Evolutionary conservation across 2,329 filamentous ascomycete species (phyloP).

Genomic region (Trichoderma gracile): DNA sequence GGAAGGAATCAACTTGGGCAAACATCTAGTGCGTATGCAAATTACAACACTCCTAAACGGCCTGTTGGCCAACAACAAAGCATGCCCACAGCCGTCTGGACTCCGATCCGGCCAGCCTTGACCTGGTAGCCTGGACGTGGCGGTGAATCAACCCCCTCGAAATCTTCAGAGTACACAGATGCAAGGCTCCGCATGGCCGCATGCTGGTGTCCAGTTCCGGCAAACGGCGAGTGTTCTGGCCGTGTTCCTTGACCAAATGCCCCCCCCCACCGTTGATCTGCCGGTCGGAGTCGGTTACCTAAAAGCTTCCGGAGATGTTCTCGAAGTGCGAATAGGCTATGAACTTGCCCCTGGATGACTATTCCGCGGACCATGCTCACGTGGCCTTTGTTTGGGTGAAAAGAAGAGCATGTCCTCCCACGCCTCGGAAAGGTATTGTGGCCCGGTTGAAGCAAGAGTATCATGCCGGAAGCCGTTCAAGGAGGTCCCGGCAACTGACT

Average conservation of each 20-base stretch:
- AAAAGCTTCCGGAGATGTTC: neutral
- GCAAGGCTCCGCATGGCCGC: constrained; percentile 17
- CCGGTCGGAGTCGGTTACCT: neutral
- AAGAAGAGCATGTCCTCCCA: neutral
- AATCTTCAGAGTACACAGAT: neutral
- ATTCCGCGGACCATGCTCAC: neutral
- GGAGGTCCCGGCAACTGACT: constrained; percentile 30
- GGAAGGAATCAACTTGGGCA: neutral
- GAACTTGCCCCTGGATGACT: neutral
- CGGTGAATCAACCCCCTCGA: constrained; percentile 17
- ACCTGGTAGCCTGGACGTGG: neutral
- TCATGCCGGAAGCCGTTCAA: constrained; percentile 1
- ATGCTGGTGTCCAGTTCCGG: neutral
- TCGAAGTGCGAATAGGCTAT: neutral
- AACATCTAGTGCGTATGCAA: neutral
- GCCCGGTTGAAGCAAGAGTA: neutral
- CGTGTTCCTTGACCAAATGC: neutral
- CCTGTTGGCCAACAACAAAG: neutral
- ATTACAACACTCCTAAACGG: neutral
- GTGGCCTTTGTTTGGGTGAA: too few species aligned
- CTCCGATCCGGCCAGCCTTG: neutral
- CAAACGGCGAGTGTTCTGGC: neutral
- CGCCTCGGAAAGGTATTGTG: neutral
- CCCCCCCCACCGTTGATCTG: neutral
- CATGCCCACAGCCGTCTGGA: neutral